These are phyloP conservation scores for Chaetomiaceae sp. DNA, from an alignment of 2,329 filamentous ascomycete species.

Conservation along the genomic window DNA sequence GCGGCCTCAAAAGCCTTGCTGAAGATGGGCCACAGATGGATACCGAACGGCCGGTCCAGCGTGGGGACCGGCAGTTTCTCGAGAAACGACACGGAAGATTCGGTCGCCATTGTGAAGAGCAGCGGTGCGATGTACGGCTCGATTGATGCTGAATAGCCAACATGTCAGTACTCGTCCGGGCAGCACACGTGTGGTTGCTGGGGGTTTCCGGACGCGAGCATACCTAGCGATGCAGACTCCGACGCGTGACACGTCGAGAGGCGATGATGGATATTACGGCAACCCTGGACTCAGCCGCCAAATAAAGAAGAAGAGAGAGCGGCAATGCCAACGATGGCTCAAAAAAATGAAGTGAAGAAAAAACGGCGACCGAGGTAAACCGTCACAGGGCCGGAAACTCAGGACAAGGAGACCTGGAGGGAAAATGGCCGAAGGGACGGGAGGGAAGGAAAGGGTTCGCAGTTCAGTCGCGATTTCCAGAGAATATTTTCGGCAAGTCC, in stretches of 20 bases:
- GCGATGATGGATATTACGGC: slow-evolving; percentile 2
- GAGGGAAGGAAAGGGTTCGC: slow-evolving; percentile 15
- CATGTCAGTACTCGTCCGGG: slow-evolving; percentile 4
- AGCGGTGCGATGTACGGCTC: slow-evolving; percentile 5
- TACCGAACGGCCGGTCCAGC: slow-evolving; percentile 85
- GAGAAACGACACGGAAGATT: slow-evolving; percentile 39
- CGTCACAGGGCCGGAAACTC: slow-evolving; percentile 7
- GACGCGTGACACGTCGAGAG: slow-evolving; percentile 9
- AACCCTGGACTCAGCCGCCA: slow-evolving; percentile 15
- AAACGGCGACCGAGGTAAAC: slow-evolving; percentile 25
- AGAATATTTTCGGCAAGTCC: slow-evolving; percentile 23
- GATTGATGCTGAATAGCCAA: slow-evolving; percentile 1
- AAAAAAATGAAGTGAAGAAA: slow-evolving; percentile 28
- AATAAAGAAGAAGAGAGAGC: too few relatives aligned
- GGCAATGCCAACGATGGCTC: slow-evolving; percentile 22
- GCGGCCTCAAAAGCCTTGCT: slow-evolving; percentile 73
- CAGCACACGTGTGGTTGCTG: neutral
- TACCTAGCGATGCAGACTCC: slow-evolving; percentile 4
- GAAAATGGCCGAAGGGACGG: slow-evolving; percentile 14
- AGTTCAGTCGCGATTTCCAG: slow-evolving; percentile 13
- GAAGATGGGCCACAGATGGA: slow-evolving; percentile 92
- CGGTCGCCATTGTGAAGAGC: slow-evolving; percentile 24
- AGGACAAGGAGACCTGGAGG: slow-evolving; percentile 6
- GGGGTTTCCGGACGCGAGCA: neutral
- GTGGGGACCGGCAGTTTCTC: slow-evolving; percentile 57